Base-by-base conservation (phyloP, 257 asterid species). In the Solanum tarijense region DNA sequence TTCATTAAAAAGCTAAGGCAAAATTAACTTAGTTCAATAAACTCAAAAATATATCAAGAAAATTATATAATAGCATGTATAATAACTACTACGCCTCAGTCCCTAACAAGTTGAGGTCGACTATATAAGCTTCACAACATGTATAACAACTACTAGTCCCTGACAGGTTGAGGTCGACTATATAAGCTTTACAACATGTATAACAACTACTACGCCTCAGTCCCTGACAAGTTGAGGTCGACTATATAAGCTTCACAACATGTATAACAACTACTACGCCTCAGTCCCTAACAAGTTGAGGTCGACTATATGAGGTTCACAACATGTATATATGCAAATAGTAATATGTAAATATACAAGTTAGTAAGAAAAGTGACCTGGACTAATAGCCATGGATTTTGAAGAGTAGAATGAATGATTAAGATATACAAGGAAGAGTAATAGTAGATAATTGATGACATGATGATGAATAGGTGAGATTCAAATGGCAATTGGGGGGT, bases 321-420 rank as follows among this genome's bases (percentile, higher is more conserved):
- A 87, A 69, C 66, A 32, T 25, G 75, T 12, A 52, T 58, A 58
- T 58, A 58, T 58, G 66, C 21, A 48, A 48, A 16, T 48, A 48
- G 58, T 48, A 48, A 48, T 48, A 48, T 16, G 0, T 21, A 58
- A 58, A 20, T 58, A 20, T 58, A 58, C 25, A 87, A 78, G 35
- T 62, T 85, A 55, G 87, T 75, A 84, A 83, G 69, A 84, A 60
- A 93, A 79, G 91, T 82, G 85, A 92, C 95, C 93, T 88, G 88
- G 91, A 87, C 78, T 20, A 35, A 81, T 36, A 87, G 88, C 90
- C 91, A 91, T 34, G 87, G 13, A 87, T 79, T 84, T 36, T 87
- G 88, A 83, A 89, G 87, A 18, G 55, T 69, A 83, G 76, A 89
- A 91, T 25, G 86, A 81, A 84, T 60, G 79, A 89, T 84, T 79